Base-by-base conservation (phyloP, 495 filamentous ascomycete genomes). In the Daldinia grandis region DNA sequence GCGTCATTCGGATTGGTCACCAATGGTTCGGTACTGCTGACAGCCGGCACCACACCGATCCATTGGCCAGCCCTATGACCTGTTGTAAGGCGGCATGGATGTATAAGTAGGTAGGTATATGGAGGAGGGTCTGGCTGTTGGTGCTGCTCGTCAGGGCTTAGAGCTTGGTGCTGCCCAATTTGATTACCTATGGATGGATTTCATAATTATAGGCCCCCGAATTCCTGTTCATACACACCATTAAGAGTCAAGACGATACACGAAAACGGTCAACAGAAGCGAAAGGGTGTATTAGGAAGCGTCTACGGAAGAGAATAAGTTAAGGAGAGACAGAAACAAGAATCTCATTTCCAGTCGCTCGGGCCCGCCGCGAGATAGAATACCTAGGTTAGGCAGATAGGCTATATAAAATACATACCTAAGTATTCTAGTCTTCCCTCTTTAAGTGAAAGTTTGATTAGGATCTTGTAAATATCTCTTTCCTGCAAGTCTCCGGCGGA, bases 11-110 rank as follows among this genome's bases (percentile, higher is more conserved):
- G 65, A 69, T 68, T 73, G 65, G 61, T 53, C 51, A 33, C 64
- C 65, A 62, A 54, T 51, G 57, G 49, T 73, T 62, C 62, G 65
- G 65, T 65, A 68, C 55, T 57, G 62, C 70, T 63, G 65, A 69
- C 61, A 66, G 5, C 65, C 54, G 65, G 60, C 61, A 66, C 17
- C 37, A 44, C 37, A 65, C 56, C 42, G 55, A 53, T 58, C 57
- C 58, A 69, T 73, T 64, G 65, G 62, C 70, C 70, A 73, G 70
- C 70, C 70, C 70, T 73, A 73, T 69, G 70, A 66, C 58, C 56
- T 60, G 3, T 33, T 17, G 8, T 37, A 19, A 31, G 58, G 51
- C 30, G 57, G 42, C 56, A 66, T 63, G 66, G 66, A 51, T 70
- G 30, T 47, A 14, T 8, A 27, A 64, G 56, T 47, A 38, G 4